Evolutionary conservation across 768 basidiomycete genomes (phyloP).

Genomic region (Tulasnella calospora): DNA sequence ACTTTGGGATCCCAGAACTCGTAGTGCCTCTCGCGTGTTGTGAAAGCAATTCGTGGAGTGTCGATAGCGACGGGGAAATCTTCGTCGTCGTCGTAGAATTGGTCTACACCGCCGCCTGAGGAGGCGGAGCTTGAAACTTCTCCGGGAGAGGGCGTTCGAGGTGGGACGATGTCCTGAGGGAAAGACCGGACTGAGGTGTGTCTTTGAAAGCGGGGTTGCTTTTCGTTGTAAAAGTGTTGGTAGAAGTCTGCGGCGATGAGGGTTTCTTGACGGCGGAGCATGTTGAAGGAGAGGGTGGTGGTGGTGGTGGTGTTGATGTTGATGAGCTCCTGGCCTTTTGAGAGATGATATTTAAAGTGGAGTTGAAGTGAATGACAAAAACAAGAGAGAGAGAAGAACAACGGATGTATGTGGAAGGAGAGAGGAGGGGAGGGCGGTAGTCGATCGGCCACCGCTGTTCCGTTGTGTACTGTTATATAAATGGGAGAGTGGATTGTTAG

Average conservation of each 20-base stretch:
- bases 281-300: neutral
- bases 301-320: neutral
- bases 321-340: neutral
- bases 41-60: neutral
- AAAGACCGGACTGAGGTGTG: neutral
- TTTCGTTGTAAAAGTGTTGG: neutral
- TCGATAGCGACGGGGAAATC: neutral
- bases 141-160: slow-evolving; percentile 2
- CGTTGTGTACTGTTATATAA: neutral
- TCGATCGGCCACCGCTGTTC: neutral
- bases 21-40: slow-evolving; percentile 13
- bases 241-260: neutral
- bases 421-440: neutral
- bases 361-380: neutral
- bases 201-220: neutral
- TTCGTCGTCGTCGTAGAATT: slow-evolving; percentile 17
- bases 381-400: neutral
- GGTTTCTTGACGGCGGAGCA: slow-evolving; percentile 7
- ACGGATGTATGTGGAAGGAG: neutral
- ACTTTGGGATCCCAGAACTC: slow-evolving; percentile 21
- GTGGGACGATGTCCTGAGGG: neutral
- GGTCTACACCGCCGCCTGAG: neutral
- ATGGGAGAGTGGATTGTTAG: neutral
- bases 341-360: neutral
- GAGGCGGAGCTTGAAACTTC: neutral